Percentiles rank a stretch among this genome's conserved stretches.
Conservation (phyloP, 2,329 filamentous ascomycete species). For the Colletotrichum chrysophilum region DNA sequence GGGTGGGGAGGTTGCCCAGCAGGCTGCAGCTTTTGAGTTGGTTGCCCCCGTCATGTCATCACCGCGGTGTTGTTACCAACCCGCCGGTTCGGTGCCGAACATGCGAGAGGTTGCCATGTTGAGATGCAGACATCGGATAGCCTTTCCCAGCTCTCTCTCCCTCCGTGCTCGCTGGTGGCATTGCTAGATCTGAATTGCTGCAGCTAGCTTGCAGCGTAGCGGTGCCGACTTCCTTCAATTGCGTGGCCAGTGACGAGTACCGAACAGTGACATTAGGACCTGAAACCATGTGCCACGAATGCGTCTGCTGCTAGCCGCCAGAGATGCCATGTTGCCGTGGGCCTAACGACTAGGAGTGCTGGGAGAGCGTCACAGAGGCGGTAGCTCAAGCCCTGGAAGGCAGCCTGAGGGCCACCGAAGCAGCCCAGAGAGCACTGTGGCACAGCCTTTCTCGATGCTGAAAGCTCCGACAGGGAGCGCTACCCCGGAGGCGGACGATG, state of each 20-base stretch:
- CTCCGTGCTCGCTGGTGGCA: not conserved
- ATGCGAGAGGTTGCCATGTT: not conserved
- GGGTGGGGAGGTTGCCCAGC: not conserved
- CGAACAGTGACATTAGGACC: not conserved
- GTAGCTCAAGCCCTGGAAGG: not conserved
- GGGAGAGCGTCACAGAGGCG: not conserved
- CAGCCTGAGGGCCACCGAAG: not conserved
- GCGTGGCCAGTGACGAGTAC: constrained; percentile 14
- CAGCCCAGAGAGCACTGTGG: not conserved
- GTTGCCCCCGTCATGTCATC: not conserved
- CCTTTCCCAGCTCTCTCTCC: not conserved
- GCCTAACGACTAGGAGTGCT: not conserved
- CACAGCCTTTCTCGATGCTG: not conserved
- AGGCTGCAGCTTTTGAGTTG: not conserved
- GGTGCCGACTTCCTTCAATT: not conserved
- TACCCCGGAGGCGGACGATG: not conserved
- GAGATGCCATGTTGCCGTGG: not conserved
- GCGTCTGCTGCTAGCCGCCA: constrained; percentile 2
- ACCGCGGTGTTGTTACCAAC: not conserved
- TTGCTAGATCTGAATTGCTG: not conserved
- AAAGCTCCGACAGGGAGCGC: not conserved
- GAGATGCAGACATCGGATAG: not conserved
- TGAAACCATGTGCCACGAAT: constrained; percentile 4
- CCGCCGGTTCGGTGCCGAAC: constrained; percentile 12
- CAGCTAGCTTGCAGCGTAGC: not conserved